Evolutionary conservation across 768 basidiomycete species (phyloP), one percentile per base, ranked within the genome.

Genomic region (Mycena belliarum): DNA sequence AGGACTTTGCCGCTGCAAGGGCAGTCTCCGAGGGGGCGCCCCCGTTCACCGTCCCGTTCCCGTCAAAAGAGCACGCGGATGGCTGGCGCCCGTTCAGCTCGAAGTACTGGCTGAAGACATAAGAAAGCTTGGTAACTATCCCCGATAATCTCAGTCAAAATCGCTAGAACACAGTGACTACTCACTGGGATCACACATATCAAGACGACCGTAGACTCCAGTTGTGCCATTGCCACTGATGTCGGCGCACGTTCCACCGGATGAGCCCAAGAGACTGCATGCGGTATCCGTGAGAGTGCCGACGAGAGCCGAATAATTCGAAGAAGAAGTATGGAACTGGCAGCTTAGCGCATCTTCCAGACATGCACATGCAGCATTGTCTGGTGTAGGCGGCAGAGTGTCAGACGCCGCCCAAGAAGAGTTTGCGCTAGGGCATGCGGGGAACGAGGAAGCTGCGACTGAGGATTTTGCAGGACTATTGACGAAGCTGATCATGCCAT

Each of bases 341-440:
- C 94, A 97, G 61, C 84, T 82, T 52, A 95, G 78, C 15, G 79
- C 78, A 49, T 71, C 73, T 69, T 84, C 79, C 65, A 95, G 67
- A 69, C 94, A 97, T 52, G 78, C 73, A 72, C 94, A 97, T 14
- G 88, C 87, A 20, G 80, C 73, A 46, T 86, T 80, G 69, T 91
- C 87, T 1, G 95, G 94, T 4, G 94, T 97, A 0, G 88, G 85
- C 16, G 94, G 94, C 25, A 96, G 76, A 7, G 77, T 85, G 2
- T 78, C 79, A 8, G 86, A 86, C 29, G 88, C 91, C 33, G 83
- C 72, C 72, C 88, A 85, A 16, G 78, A 69, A 62, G 81, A 86
- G 41, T 33, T 49, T 53, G 81, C 67, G 14, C 79, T 60, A 21
- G 92, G 88, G 75, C 94, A 96, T 35, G 79, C 65, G 28, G 85